These are phyloP conservation scores for Lycium ferocissimum DNA, from an alignment of 257 asterid species.

Conservation along the genomic window DNA sequence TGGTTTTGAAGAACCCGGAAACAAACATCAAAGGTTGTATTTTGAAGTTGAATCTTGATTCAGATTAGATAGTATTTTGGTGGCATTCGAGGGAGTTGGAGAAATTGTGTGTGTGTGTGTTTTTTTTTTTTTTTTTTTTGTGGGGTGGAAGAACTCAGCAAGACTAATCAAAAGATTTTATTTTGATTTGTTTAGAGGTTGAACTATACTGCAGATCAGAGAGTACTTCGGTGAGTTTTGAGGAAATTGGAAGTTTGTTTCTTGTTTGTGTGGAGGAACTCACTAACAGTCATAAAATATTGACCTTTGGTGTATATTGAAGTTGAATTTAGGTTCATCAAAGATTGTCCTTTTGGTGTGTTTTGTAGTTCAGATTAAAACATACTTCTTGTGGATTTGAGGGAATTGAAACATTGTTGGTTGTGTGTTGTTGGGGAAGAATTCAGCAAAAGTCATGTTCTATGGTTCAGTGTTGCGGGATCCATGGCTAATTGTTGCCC, in stretches of 20 bases:
- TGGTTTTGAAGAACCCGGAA: not conserved
- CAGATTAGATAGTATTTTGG: not conserved
- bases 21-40: not conserved
- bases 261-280: not conserved
- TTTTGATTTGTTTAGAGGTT: not conserved
- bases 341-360: not conserved
- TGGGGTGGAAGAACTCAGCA: not conserved
- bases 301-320: not conserved
- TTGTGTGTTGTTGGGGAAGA: not conserved
- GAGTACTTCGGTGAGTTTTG: not conserved
- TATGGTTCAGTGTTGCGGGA: slow-evolving; percentile 94
- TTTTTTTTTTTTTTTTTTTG: not conserved
- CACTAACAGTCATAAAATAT: not conserved
- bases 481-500: slow-evolving; percentile 98
- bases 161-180: not conserved
- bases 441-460: slow-evolving; percentile 66
- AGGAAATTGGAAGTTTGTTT: not conserved
- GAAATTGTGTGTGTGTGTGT: not conserved
- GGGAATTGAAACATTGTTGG: not conserved
- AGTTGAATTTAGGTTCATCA: not conserved
- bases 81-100: not conserved
- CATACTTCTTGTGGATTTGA: not conserved
- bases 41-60: too few species aligned
- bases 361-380: not conserved
- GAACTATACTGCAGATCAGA: not conserved